Percentiles rank a stretch among this genome's conserved stretches.
phyloP scores from a whole-genome alignment of 805 yeast genomes.

The Debaryomyces tyrocola region DNA sequence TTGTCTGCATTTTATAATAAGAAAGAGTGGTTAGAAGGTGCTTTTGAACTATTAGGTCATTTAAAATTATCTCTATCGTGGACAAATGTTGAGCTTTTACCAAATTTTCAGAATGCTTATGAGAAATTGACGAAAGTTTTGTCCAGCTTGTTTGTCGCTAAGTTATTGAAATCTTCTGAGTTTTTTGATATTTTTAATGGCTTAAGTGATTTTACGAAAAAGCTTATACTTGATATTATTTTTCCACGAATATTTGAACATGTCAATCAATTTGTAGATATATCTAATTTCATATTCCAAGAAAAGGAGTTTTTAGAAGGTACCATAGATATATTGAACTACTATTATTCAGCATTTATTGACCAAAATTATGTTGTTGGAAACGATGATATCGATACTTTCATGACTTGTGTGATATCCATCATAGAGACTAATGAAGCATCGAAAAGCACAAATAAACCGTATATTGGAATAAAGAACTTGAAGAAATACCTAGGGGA shows the following conservation, averaged over 20 bases:
- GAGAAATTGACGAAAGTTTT: conserved; percentile 32
- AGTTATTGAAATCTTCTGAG: conserved; percentile 14
- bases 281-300: conserved; percentile 34
- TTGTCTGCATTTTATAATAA: conserved; percentile 24
- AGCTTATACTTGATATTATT: conserved; percentile 29
- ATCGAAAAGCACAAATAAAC: background rate
- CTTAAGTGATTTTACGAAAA: conserved; percentile 35
- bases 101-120: conserved; percentile 16
- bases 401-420: conserved; percentile 27
- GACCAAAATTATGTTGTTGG: conserved; percentile 25
- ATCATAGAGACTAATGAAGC: conserved; percentile 26
- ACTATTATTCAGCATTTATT: conserved; percentile 30
- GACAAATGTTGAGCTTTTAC: conserved; percentile 16
- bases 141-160: conserved; percentile 36
- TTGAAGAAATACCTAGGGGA: conserved; percentile 28
- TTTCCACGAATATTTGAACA: conserved; percentile 39
- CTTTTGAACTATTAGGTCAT: conserved; percentile 38
- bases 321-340: conserved; percentile 22
- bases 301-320: conserved; percentile 28
- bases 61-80: conserved; percentile 26
- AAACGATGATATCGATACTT: conserved; percentile 21
- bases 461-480: conserved; percentile 9
- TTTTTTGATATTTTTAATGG: conserved; percentile 24
- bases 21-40: conserved; percentile 38
- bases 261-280: conserved; percentile 30